Conservation (phyloP, 345 rosid genomes). For the Syzygium aromaticum region DNA sequence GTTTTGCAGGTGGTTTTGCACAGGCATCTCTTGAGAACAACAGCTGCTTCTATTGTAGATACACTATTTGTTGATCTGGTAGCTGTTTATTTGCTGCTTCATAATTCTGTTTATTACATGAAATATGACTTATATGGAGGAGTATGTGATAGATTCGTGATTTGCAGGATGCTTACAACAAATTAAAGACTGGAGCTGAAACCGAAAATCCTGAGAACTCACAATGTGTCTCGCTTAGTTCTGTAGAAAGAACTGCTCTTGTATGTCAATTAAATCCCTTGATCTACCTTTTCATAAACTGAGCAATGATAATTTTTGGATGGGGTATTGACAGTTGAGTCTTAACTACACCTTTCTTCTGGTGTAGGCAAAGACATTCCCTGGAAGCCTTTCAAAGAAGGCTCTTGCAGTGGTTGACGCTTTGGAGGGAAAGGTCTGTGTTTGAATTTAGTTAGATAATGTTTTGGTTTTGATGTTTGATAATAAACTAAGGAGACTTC, state of each 20-base stretch:
- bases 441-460: not conserved
- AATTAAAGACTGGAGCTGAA: slow-evolving; percentile 70
- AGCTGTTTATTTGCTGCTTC: slow-evolving; percentile 3
- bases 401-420: slow-evolving; percentile 66
- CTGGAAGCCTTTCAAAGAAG: slow-evolving; percentile 56
- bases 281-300: not conserved
- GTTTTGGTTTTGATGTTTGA: not conserved
- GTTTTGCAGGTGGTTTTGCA: slow-evolving; percentile 72
- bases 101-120: not conserved
- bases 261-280: slow-evolving; percentile 31
- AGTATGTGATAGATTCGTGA: not conserved
- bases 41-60: slow-evolving; percentile 62
- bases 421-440: slow-evolving; percentile 89
- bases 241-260: slow-evolving; percentile 57
- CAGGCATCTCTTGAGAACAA: slow-evolving; percentile 80
- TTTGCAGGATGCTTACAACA: slow-evolving; percentile 61
- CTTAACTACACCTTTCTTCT: slow-evolving; percentile 1
- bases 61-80: slow-evolving; percentile 69
- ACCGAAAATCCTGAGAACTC: slow-evolving; percentile 51
- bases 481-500: not conserved
- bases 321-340: not conserved
- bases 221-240: slow-evolving; percentile 35
- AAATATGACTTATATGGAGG: not conserved
- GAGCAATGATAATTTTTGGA: not conserved
- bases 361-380: slow-evolving; percentile 74